Evolutionary conservation across 768 basidiomycete genomes (phyloP), one percentile per base, ranked within the genome.

Genomic region (Leccinum pellstonianum): DNA sequence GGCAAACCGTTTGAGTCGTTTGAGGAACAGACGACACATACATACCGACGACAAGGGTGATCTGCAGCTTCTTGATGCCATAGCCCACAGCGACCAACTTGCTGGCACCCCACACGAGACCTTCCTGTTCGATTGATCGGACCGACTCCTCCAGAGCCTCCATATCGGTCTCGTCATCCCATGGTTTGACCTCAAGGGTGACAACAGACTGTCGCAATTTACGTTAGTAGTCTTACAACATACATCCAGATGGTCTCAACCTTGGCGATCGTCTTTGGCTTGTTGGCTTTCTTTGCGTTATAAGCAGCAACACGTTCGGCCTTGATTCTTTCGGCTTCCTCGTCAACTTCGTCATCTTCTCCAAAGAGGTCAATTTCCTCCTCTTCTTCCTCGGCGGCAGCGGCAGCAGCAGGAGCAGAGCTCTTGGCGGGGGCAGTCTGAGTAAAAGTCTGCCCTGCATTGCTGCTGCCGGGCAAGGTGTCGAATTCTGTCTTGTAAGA

Each of bases 141-240:
- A 98, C 96, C 46, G 83, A 70, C 15, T 80, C 75, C 77, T 98
- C 96, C 67, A 98, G 81, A 54, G 80, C 90, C 48, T 71, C 82
- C 95, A 99, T 95, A 77, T 98, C 93, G 54, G 97, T 99, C 80
- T 97, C 95, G 72, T 98, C 96, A 74, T 98, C 96, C 96, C 95
- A 97, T 43, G 96, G 95, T 79, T 99, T 99, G 63, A 99, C 95
- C 66, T 98, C 96, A 67, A 98, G 79, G 51, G 96, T 99, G 54
- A 99, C 97, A 62, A 99, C 87, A 66, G 97, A 98, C 94, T 98
- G 75, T 60, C 15, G n/a, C n/a, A 15, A 37, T 58, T 52, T 11
- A 58, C 59, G 62, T 59, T n/a, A 63, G 65, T 25, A 49, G 48
- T 49, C 58, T 58, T 60, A 49, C 23, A 50, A 50, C 19, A 58